Evolutionary conservation across 306 rosid species (phyloP).

Genomic region (Argentina anserina): DNA sequence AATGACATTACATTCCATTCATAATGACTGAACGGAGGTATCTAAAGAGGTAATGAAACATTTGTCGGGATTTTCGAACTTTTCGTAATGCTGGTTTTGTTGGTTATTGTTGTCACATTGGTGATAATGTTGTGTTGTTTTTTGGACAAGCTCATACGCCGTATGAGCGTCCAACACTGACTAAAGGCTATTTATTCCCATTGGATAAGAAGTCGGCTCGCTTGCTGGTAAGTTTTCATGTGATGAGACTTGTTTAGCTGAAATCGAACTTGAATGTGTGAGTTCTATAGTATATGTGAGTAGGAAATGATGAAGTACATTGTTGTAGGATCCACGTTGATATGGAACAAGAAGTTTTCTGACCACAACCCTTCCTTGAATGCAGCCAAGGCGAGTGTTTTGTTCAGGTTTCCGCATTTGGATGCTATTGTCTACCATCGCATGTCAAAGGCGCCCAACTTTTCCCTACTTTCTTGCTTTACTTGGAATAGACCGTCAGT

Average conservation of each 20-base stretch:
- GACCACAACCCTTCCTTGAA: too few relatives aligned
- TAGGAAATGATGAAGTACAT: neutral
- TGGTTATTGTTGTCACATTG: neutral
- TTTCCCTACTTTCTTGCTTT: too few relatives aligned
- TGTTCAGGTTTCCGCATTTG: too few relatives aligned
- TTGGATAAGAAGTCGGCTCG: slow-evolving; percentile 88
- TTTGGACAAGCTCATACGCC: slow-evolving; percentile 70
- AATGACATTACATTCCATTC: too few relatives aligned
- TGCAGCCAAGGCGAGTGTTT: too few relatives aligned
- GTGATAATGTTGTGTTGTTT: neutral
- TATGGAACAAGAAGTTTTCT: too few relatives aligned
- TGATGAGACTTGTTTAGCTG: neutral
- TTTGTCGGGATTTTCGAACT: too few relatives aligned
- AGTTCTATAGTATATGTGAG: neutral
- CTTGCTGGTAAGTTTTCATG: slow-evolving; percentile 61
- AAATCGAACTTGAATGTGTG: neutral
- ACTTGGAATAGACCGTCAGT: too few relatives aligned
- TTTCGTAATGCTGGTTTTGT: neutral
- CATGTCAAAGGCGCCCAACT: too few relatives aligned
- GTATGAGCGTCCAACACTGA: slow-evolving; percentile 93
- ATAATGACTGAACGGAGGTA: too few relatives aligned
- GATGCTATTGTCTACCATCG: too few relatives aligned
- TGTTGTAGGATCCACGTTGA: too few relatives aligned
- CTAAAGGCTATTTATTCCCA: slow-evolving; percentile 82
- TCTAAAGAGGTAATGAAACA: slow-evolving; percentile 67